phyloP scores from a whole-genome alignment of 148 eudicot genomes.

The Vaccinium macrocarpon region DNA sequence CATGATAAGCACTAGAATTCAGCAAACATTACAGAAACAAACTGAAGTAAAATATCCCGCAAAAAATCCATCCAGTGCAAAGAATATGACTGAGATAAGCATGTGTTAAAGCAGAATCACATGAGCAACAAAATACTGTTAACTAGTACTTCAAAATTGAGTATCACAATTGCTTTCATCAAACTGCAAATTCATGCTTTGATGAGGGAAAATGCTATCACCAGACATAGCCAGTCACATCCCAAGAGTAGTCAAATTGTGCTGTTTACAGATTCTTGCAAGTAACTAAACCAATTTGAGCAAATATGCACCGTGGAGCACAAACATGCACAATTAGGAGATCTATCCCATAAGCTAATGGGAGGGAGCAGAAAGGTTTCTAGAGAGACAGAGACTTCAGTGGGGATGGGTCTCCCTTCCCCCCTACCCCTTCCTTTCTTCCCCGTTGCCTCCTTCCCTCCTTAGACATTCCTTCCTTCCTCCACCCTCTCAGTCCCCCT shows the following conservation, averaged over 20 bases:
- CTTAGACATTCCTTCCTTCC: too few species aligned
- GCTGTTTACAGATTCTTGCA: not conserved
- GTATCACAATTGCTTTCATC: too few species aligned
- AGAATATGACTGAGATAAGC: not conserved
- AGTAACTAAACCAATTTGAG: not conserved
- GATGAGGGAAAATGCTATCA: not conserved
- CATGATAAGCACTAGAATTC: constrained; percentile 15
- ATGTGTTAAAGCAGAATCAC: not conserved
- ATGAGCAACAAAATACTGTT: not conserved
- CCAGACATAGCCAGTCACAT: not conserved
- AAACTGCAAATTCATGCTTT: not conserved
- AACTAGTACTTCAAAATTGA: too few species aligned
- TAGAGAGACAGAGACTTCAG: too few species aligned
- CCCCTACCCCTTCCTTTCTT: too few species aligned
- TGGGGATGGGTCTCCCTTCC: too few species aligned
- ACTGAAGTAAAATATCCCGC: not conserved
- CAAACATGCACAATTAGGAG: not conserved
- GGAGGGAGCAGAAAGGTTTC: too few species aligned
- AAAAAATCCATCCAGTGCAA: constrained; percentile 4
- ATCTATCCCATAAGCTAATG: not conserved
- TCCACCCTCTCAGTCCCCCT: too few species aligned
- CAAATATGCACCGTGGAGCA: not conserved
- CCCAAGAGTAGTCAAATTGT: not conserved
- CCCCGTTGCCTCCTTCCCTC: too few species aligned
- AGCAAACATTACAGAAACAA: constrained; percentile 8